Conservation (phyloP, 2,329 filamentous ascomycete species). For the Camptophora hylomeconis region DNA sequence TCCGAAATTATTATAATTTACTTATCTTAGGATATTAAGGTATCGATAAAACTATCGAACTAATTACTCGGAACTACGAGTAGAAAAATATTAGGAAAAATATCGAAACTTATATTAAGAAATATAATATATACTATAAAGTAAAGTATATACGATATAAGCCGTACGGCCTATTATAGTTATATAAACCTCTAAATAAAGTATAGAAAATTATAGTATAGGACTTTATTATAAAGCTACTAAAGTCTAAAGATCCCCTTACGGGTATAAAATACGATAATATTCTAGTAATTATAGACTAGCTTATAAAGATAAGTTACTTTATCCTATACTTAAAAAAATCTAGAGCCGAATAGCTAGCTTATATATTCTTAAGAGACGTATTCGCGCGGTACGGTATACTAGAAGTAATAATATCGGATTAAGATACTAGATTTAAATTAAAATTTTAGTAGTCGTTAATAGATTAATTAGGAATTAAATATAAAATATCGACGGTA, state of each 20-base stretch:
- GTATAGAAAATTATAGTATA: conserved; percentile 3
- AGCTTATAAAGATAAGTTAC: conserved; percentile 3
- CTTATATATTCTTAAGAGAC: conserved; percentile 2
- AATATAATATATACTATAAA: conserved; percentile 7
- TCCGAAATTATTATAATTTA: conserved; percentile 4
- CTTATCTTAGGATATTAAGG: conserved; percentile 3
- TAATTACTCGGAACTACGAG: conserved; percentile 6
- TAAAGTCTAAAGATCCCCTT: conserved; percentile 5
- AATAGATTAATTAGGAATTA: conserved; percentile 1
- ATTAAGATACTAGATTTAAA: conserved; percentile 4
- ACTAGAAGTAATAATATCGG: conserved; percentile 1
- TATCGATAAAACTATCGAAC: conserved; percentile 8
- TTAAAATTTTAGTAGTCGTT: conserved; percentile 4
- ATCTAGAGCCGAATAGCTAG: neutral
- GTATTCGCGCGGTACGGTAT: conserved; percentile 4
- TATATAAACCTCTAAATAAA: conserved; percentile 9
- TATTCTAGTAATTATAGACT: conserved; percentile 1
- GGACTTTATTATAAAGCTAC: conserved; percentile 6
- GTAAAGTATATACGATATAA: conserved; percentile 7
- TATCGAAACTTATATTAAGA: conserved; percentile 5
- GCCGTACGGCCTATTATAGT: conserved; percentile 5
- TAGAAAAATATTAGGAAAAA: conserved; percentile 7
- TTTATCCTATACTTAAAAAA: conserved; percentile 1
- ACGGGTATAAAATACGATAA: conserved; percentile 2
- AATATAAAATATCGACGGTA: conserved; percentile 5